These are phyloP conservation scores for Aspergillus oerlinghausenensis DNA, from an alignment of 2,329 filamentous ascomycete species.

Conservation along the genomic window DNA sequence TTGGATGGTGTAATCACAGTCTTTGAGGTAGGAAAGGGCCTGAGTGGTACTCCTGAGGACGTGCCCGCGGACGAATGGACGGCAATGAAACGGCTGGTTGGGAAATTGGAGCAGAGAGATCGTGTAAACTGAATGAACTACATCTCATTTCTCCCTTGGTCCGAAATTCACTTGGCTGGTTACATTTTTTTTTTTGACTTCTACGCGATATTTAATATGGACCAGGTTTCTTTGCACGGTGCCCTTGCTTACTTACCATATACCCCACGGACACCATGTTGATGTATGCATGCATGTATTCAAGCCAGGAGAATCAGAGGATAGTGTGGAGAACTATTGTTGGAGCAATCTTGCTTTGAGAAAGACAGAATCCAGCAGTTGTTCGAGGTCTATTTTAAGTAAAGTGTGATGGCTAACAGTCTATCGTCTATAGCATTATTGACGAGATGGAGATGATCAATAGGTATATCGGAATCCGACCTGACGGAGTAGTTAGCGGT, in stretches of 20 bases:
- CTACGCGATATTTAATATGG: slow-evolving; percentile 10
- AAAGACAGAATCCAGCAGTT: background rate
- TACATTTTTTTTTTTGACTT: slow-evolving; percentile 5
- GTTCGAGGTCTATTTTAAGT: background rate
- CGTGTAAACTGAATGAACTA: slow-evolving; percentile 23
- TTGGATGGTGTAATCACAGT: slow-evolving; percentile 87
- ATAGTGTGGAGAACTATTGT: background rate
- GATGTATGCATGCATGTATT: slow-evolving; percentile 18
- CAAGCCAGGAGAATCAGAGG: slow-evolving; percentile 8
- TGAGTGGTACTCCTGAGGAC: slow-evolving; percentile 76
- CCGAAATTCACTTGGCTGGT: background rate
- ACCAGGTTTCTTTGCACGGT: slow-evolving; percentile 13
- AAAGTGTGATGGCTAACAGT: background rate
- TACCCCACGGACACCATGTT: slow-evolving; percentile 20
- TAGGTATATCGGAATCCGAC: slow-evolving; percentile 33
- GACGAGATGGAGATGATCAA: slow-evolving; percentile 11
- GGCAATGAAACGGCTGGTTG: slow-evolving; percentile 83
- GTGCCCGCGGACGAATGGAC: slow-evolving; percentile 87
- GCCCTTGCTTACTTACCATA: slow-evolving; percentile 21
- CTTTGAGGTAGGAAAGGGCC: slow-evolving; percentile 75
- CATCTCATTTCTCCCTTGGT: background rate
- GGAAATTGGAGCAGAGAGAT: slow-evolving; percentile 60
- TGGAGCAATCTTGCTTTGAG: slow-evolving; percentile 1
- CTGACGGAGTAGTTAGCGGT: slow-evolving; percentile 11
- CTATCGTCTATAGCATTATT: background rate